phyloP scores from a whole-genome alignment of 306 rosid genomes.

The Quercus agrifolia region DNA sequence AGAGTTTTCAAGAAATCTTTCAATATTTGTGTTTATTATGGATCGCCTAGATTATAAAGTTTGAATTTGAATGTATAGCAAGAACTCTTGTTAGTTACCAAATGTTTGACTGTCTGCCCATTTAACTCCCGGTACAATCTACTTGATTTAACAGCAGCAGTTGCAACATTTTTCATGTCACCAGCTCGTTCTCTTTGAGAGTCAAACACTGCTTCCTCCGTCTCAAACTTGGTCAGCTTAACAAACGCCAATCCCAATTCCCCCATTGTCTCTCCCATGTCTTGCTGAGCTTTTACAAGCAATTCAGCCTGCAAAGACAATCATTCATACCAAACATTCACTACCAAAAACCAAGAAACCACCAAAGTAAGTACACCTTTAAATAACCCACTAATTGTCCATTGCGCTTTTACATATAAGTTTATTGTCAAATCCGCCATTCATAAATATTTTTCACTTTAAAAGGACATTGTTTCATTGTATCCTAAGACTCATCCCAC shows the following conservation, averaged over 20 bases:
- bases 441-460: background rate
- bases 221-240: constrained; percentile 87
- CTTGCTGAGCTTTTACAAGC: constrained; percentile 93
- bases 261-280: constrained; percentile 93
- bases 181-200: constrained; percentile 71
- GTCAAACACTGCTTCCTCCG: constrained; percentile 61
- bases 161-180: constrained; percentile 77
- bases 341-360: background rate
- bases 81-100: constrained; percentile 40
- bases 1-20: background rate
- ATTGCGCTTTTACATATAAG: background rate
- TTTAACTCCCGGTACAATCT: constrained; percentile 87
- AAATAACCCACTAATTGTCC: background rate
- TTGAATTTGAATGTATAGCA: background rate
- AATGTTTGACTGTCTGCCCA: constrained; percentile 90
- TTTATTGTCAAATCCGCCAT: background rate
- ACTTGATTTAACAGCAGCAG: constrained; percentile 93
- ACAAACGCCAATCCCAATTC: constrained; percentile 87
- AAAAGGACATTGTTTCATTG: background rate
- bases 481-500: background rate
- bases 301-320: constrained; percentile 78
- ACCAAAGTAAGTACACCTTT: background rate
- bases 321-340: background rate
- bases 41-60: background rate
- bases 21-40: background rate